Percentiles rank a stretch among this genome's conserved stretches.
phyloP scores from a whole-genome alignment of 805 yeast species.

The Blastobotrys peoriensis region DNA sequence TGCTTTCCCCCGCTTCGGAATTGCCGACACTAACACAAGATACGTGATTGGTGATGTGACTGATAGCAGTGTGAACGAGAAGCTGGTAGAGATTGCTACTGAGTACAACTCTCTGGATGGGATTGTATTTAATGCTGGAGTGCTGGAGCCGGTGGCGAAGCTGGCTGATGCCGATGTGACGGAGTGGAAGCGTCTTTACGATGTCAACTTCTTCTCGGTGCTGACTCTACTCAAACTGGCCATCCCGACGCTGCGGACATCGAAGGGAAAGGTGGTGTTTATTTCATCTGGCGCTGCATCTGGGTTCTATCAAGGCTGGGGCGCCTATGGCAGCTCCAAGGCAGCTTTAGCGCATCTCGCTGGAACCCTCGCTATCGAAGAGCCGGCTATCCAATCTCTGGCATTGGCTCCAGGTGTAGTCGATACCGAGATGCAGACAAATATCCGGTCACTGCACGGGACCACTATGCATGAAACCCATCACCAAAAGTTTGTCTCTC shows the following conservation, averaged over 20 bases:
- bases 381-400: constrained; percentile 50
- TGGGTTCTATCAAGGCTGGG: constrained; percentile 45
- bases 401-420: constrained; percentile 95
- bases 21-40: constrained; percentile 19
- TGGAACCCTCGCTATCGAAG: constrained; percentile 61
- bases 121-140: constrained; percentile 65
- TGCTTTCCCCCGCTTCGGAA: too few relatives aligned
- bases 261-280: constrained; percentile 61
- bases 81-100: constrained; percentile 40
- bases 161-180: constrained; percentile 45
- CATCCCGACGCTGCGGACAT: constrained; percentile 50
- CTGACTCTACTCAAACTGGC: constrained; percentile 47
- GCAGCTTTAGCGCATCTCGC: constrained; percentile 85
- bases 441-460: constrained; percentile 63
- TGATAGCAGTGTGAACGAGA: constrained; percentile 29
- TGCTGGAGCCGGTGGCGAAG: constrained; percentile 66
- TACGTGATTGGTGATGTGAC: constrained; percentile 51
- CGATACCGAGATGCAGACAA: constrained; percentile 80
- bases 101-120: constrained; percentile 49
- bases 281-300: constrained; percentile 82
- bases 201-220: constrained; percentile 72
- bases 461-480: constrained; percentile 55
- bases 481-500: constrained; percentile 54
- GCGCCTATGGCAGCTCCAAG: constrained; percentile 85
- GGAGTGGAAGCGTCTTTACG: constrained; percentile 60